Percentiles rank a stretch among this genome's conserved stretches.
These are phyloP conservation scores for Stagonosporopsis chrysanthemi DNA, from an alignment of 2,329 filamentous ascomycete genomes.

Conservation along the genomic window DNA sequence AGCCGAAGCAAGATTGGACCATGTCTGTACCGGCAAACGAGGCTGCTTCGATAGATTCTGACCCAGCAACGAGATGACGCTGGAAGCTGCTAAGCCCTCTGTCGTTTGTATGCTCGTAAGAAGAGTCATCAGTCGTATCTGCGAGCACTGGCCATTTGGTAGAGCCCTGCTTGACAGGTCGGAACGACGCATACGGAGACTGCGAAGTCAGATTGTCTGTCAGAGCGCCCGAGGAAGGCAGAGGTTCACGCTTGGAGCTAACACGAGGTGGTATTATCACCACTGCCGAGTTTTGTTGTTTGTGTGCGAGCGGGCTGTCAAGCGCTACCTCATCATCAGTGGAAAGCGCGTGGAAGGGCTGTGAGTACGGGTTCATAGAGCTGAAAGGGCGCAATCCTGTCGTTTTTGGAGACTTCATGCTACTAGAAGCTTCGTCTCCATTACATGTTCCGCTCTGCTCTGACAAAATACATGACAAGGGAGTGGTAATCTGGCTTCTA, in stretches of 20 bases:
- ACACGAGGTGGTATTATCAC: conserved; percentile 22
- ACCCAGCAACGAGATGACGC: background rate
- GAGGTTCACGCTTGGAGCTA: conserved; percentile 28
- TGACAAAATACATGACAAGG: background rate
- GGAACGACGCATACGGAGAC: conserved; percentile 1
- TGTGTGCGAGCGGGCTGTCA: conserved; percentile 14
- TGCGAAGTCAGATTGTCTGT: background rate
- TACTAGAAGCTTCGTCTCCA: background rate
- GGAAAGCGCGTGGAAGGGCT: conserved; percentile 23
- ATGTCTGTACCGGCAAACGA: background rate
- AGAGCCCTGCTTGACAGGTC: conserved; percentile 8
- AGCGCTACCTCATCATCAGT: conserved; percentile 14
- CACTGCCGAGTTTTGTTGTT: background rate
- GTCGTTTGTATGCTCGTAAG: background rate
- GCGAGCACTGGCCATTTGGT: conserved; percentile 27
- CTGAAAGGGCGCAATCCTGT: background rate
- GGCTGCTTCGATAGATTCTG: background rate
- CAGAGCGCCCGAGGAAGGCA: conserved; percentile 9
- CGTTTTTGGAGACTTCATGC: background rate
- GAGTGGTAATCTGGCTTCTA: background rate
- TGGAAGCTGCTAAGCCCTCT: background rate
- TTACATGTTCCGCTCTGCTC: background rate
- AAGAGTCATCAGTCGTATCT: background rate
- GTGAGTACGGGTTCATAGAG: conserved; percentile 12
- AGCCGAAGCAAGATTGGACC: conserved; percentile 1